Evolutionary conservation across 768 basidiomycete genomes (phyloP), one percentile per base, ranked within the genome.

Genomic region (Candolleomyces eurysporus): DNA sequence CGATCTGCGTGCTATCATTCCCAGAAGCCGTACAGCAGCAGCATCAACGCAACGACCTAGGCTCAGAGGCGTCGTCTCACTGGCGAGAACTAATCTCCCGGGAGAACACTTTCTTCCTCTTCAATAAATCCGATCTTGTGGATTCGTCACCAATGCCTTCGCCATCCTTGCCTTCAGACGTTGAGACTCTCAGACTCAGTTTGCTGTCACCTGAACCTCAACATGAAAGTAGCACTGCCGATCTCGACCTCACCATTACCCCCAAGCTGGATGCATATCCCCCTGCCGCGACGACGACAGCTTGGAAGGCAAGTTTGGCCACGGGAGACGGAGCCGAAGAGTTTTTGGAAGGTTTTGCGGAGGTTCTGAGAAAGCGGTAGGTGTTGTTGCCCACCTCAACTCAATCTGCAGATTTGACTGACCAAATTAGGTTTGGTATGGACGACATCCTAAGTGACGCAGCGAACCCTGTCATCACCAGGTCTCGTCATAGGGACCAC

Each of bases 1-100:
- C 86, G 1, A 75, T 96, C n/a, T 94, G 92, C 65, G 87, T 96
- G 9, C 78, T 96, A 4, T 88, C 94, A 6, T 78, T 93, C 3
- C 82, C 85, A 0, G 86, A 82, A 31, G 58, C 78, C 5, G 58
- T 75, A 1, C 36, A 62, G 36, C 68, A 67, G 3, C 62, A 61
- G 21, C 60, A 48, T 3, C 64, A 56, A 16, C 57, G 48, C 26
- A 39, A 54, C 36, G 36, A 6, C 36, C 39, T 61, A 59, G 16
- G 58, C 43, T 31, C 46, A 8, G 11, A 6, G 21, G 45, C n/a
- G 32, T 42, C 39, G 67, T 42, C 59, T 73, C 42, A 62, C 57
- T 59, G 66, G 87, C 89, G 3, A 58, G 65, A 75, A 5, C 78
- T 90, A 31, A 67, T 92, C 52, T 80, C 75, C 8, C 70, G 79